Conservation (phyloP, 176 grass and related monocot species). For the Hordeum marinum region DNA sequence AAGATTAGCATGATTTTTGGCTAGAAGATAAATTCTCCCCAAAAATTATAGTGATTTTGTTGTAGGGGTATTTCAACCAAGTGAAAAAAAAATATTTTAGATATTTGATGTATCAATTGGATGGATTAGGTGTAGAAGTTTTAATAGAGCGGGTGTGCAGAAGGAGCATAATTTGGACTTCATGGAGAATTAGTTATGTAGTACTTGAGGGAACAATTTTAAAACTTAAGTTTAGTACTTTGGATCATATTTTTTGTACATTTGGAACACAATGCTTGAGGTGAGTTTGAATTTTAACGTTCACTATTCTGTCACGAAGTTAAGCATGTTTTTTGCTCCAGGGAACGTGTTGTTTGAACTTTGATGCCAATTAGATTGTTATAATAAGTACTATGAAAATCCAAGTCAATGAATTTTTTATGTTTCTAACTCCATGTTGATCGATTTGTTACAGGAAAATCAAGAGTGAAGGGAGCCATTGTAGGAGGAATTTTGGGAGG, state of each 20-base stretch:
- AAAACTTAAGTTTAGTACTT: not conserved
- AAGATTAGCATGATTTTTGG: not conserved
- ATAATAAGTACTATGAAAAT: not conserved
- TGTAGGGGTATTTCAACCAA: not conserved
- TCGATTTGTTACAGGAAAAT: constrained; percentile 35
- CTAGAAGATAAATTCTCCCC: not conserved
- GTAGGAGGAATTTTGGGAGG: constrained; percentile 52
- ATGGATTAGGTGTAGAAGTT: not conserved
- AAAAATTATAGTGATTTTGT: not conserved
- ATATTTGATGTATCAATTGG: not conserved
- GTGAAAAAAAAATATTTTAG: not conserved
- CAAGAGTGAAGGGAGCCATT: constrained; percentile 36
- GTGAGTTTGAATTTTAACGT: not conserved
- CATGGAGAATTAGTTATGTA: not conserved
- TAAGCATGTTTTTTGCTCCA: not conserved
- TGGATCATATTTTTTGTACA: not conserved
- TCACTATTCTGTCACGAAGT: not conserved
- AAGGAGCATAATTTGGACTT: not conserved
- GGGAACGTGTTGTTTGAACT: not conserved
- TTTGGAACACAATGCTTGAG: not conserved
- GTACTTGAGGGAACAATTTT: not conserved
- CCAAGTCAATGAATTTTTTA: not conserved
- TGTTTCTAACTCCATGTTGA: not conserved
- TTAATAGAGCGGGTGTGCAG: not conserved
- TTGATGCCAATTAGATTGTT: not conserved